Evolutionary conservation across 108 stramenopile species (phyloP), one percentile per base, ranked within the genome.

Genomic region (Nitzschia sp.): DNA sequence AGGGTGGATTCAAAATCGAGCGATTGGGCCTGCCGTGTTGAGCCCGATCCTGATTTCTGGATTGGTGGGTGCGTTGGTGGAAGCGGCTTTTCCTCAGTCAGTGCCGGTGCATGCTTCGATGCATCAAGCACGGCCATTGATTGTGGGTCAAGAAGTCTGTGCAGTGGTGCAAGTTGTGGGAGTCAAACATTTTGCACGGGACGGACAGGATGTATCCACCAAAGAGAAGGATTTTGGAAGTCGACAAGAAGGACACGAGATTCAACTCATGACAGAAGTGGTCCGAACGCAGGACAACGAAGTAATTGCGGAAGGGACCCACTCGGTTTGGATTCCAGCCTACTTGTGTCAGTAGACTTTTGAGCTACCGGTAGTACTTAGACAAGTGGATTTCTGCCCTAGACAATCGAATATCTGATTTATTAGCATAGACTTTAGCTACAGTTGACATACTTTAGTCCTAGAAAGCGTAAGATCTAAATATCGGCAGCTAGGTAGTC

Each of bases 21-120:
- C 83, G 15, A 72, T 84, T 2, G 83, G 83, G n/a, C 83, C 83
- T 2, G 83, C 83, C 18, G 83, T 80, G 15, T 51, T 84, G 34
- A 66, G 59, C 23, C 79, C 83, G 1, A 68, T 77, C 11, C 66
- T 84, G 0, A 81, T 81, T 32, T 38, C 62, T 13, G 83, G 83
- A 15, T 58, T 84, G 55, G 60, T 81, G n/a, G 79, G 79, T 17
- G 80, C 83, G 2, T 57, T 84, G 47, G 79, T 84, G 46, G 83
- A 84, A 36, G 83, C 83, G 13, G 62, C 66, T 13, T 74, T 84
- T 32, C 83, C 83, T 0, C 72, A 78, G 23, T 47, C 74, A 0
- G 72, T 84, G 0, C 64, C 73, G 1, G 25, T 78, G 21, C 29
- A 31, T 5, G 35, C 38, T 18, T 66, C 66, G 28, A 66, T 81